Evolutionary conservation across 2,329 filamentous ascomycete species (phyloP).

Genomic region (Emmonsia crescens): DNA sequence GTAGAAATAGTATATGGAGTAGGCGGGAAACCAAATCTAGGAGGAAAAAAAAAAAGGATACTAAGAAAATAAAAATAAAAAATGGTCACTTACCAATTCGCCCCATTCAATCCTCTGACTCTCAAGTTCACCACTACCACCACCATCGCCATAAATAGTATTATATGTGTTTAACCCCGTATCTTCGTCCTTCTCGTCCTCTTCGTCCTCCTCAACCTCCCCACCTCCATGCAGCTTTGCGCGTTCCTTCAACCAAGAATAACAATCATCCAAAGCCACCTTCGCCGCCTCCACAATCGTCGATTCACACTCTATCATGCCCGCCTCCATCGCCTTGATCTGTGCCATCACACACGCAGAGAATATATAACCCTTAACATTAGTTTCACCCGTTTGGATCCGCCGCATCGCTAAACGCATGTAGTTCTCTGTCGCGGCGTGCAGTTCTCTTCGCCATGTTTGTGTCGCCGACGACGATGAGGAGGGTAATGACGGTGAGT

Average conservation of each 20-base stretch:
- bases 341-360: constrained; percentile 7
- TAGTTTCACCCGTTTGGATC: constrained; percentile 12
- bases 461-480: not conserved
- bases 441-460: constrained; percentile 6
- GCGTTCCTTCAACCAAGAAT: constrained; percentile 2
- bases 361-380: constrained; percentile 9
- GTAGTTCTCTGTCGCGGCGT: constrained; percentile 5
- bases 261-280: constrained; percentile 2
- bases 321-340: constrained; percentile 8
- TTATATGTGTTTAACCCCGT: not conserved
- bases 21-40: not conserved
- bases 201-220: not conserved
- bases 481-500: not conserved
- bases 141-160: not conserved
- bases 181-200: not conserved
- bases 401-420: constrained; percentile 1
- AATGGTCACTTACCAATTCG: not conserved
- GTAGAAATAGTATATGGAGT: too few species aligned
- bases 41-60: not conserved
- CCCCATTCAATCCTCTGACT: not conserved
- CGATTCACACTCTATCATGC: not conserved
- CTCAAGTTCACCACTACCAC: not conserved
- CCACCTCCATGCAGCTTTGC: not conserved
- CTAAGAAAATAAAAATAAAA: not conserved
- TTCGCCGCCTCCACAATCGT: constrained; percentile 1